These are phyloP conservation scores for Aegilops speltoides DNA, from an alignment of 176 grass and related monocot genomes.

Conservation along the genomic window DNA sequence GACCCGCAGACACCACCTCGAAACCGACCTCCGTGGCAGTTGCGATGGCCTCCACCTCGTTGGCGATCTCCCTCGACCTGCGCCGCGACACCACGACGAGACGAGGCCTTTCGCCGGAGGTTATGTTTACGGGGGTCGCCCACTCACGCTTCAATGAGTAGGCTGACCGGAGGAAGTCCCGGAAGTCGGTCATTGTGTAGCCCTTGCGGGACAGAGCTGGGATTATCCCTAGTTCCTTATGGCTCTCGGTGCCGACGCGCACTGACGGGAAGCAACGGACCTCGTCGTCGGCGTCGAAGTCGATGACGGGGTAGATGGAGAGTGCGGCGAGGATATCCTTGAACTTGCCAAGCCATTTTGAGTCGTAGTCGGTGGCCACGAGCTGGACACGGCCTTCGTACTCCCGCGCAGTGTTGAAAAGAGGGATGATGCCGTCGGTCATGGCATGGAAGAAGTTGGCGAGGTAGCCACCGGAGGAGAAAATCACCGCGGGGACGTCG, in stretches of 20 bases:
- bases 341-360: constrained; percentile 43
- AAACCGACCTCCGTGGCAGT: constrained; percentile 31
- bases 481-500: constrained; percentile 30
- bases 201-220: constrained; percentile 31
- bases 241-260: constrained; percentile 47
- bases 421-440: constrained; percentile 64
- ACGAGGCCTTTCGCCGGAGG: constrained; percentile 35
- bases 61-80: constrained; percentile 45
- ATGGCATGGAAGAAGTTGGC: constrained; percentile 67
- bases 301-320: constrained; percentile 43
- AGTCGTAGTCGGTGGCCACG: constrained; percentile 32
- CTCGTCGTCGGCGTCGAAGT: constrained; percentile 47
- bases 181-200: constrained; percentile 51
- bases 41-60: constrained; percentile 35
- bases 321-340: constrained; percentile 34
- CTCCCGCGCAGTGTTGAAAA: constrained; percentile 50
- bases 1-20: constrained; percentile 49
- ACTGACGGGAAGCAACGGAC: constrained; percentile 60
- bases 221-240: constrained; percentile 57
- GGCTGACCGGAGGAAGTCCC: constrained; percentile 45
- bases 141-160: constrained; percentile 41
- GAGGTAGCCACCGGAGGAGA: constrained; percentile 55
- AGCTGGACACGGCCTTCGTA: constrained; percentile 52
- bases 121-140: not conserved
- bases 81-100: constrained; percentile 50